A percentile compares a stretch with the other conserved stretches of the same genome.
Evolutionary conservation across 192 early-diverging fungal genomes (phyloP).

Genomic region (Obelidium mucronatum): DNA sequence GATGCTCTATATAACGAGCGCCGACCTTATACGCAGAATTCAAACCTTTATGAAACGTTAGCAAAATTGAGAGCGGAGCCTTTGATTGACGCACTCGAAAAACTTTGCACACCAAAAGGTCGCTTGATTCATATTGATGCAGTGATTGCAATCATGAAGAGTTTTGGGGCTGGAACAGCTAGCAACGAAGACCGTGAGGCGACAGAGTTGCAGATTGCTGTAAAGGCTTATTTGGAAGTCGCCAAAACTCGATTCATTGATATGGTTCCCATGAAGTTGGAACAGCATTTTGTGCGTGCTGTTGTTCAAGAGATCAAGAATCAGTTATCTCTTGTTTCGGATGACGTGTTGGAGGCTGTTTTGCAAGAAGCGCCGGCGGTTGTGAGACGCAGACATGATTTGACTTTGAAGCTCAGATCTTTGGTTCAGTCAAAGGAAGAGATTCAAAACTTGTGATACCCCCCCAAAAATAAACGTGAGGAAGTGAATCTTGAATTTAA

Average conservation of each 20-base stretch:
- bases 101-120: neutral
- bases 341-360: neutral
- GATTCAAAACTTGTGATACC: neutral
- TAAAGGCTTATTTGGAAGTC: slow-evolving; percentile 26
- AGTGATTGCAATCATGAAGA: neutral
- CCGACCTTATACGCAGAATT: slow-evolving; percentile 19
- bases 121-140: neutral
- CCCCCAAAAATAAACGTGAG: too few relatives aligned
- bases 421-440: neutral
- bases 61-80: slow-evolving; percentile 7
- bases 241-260: slow-evolving; percentile 26
- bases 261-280: slow-evolving; percentile 13
- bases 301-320: neutral
- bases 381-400: neutral
- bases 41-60: slow-evolving; percentile 8
- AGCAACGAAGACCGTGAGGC: slow-evolving; percentile 18
- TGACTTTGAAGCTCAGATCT: neutral
- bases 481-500: too few relatives aligned
- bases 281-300: neutral
- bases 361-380: neutral
- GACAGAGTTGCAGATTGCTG: slow-evolving; percentile 4
- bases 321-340: neutral
- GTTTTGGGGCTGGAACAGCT: neutral
- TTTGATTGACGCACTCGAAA: neutral
- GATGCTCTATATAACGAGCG: neutral